phyloP scores from a whole-genome alignment of 495 filamentous ascomycete genomes.

The Daldinia concentrica region DNA sequence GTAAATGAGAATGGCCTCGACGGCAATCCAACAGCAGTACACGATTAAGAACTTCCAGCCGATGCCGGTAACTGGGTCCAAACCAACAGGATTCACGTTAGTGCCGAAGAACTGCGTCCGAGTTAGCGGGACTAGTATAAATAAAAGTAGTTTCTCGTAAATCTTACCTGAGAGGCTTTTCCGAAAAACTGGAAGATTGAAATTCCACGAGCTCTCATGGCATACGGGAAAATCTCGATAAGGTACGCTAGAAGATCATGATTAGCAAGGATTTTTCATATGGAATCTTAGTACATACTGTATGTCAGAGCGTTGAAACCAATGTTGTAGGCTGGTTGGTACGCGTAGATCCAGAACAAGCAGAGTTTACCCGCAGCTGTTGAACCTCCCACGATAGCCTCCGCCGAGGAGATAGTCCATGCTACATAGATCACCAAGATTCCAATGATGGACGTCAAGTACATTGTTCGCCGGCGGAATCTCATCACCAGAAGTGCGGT shows the following conservation, averaged over 20 bases:
- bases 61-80: conserved; percentile 56
- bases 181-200: conserved; percentile 69
- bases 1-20: conserved; percentile 64
- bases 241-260: conserved; percentile 56
- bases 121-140: background rate
- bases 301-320: conserved; percentile 69
- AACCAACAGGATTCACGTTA: conserved; percentile 71
- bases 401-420: conserved; percentile 62
- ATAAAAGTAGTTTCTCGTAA: background rate
- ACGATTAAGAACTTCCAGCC: conserved; percentile 71
- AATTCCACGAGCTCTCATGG: conserved; percentile 65
- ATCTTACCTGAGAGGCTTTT: conserved; percentile 52
- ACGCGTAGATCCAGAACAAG: conserved; percentile 66
- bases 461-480: conserved; percentile 62
- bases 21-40: conserved; percentile 66
- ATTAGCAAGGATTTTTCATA: conserved; percentile 7
- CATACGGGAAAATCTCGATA: conserved; percentile 68
- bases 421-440: conserved; percentile 59
- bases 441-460: conserved; percentile 56
- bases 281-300: conserved; percentile 47
- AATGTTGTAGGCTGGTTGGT: conserved; percentile 67
- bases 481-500: conserved; percentile 58
- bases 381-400: conserved; percentile 51
- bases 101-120: conserved; percentile 63
- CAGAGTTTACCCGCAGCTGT: conserved; percentile 56